Evolutionary conservation across 306 rosid species (phyloP), one percentile per base, ranked within the genome.

Genomic region (Psophocarpus tetragonolobus): DNA sequence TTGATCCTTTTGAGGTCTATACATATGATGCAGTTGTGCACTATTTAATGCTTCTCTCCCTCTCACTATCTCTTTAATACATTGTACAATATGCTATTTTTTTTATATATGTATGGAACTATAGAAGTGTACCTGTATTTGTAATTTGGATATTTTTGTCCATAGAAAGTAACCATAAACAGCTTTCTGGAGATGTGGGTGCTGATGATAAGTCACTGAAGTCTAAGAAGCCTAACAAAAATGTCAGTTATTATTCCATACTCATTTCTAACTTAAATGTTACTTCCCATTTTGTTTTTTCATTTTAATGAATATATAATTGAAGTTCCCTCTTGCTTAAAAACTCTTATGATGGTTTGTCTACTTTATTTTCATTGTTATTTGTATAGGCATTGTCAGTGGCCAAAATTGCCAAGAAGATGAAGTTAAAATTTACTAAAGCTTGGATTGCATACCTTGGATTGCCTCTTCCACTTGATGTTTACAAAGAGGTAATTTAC

Each of bases 371-470:
- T 80, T 74, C 72, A 5, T 79, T 54, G 75, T 79, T 67, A 56
- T 80, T 76, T 63, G 18, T 74, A 65, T 75, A 92, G 99, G 91
- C 51, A 54, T 68, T 88, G 69, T 82, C 90, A 41, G 85, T 90
- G 27, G 79, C 84, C 61, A 91, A 68, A 70, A 77, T 92, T 70
- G 81, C 82, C 47, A 92, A 89, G 85, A 92, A 80, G 89, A 91
- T 90, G 92, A 88, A 86, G 82, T 82, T 84, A 60, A 92, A 95
- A 82, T 92, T 95, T 78, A 86, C 92, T 17, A 88, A 90, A 85
- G 97, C 99, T n/a, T 95, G 99, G 97, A 73, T 86, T 79, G 73
- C 89, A 3, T 92, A 77, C 85, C 94, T 92, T 50, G 90, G 92
- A 85, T 86, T 95, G 77, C 90, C 90, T 12, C 97, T 95, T 87